Evolutionary conservation across 2,329 filamentous ascomycete genomes (phyloP).

Genomic region (Fusarium tjaetaba): DNA sequence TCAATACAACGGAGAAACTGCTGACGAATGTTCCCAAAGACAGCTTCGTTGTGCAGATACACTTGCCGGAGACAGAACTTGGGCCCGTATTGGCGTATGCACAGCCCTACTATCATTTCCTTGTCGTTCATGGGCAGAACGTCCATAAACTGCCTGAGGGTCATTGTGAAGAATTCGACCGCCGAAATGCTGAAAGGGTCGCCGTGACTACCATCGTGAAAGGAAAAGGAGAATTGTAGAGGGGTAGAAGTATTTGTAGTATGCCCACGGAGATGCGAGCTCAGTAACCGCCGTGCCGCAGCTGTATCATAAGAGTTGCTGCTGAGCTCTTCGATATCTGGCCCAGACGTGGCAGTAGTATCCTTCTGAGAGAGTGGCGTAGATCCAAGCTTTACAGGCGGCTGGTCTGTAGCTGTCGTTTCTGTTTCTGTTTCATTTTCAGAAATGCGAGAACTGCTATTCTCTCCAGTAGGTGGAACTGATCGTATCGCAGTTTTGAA

Average conservation of each 20-base stretch:
- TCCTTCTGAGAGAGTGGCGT: neutral
- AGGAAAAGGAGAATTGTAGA: conserved; percentile 3
- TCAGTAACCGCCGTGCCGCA: neutral
- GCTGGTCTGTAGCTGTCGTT: neutral
- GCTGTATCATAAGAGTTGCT: neutral
- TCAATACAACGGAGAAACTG: conserved; percentile 1
- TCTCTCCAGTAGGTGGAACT: neutral
- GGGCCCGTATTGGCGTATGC: conserved; percentile 1
- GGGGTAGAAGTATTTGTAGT: neutral
- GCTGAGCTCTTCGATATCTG: neutral
- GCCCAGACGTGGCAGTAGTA: neutral
- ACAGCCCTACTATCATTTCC: conserved; percentile 2
- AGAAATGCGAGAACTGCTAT: neutral
- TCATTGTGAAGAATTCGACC: conserved; percentile 1
- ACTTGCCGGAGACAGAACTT: conserved; percentile 1
- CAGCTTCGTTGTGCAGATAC: conserved; percentile 23
- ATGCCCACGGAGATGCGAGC: neutral
- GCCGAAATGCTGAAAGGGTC: neutral
- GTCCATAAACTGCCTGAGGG: conserved; percentile 8
- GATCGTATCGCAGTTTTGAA: neutral
- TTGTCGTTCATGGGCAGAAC: conserved; percentile 21
- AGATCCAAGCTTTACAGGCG: neutral
- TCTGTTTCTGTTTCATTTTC: neutral
- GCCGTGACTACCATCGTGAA: neutral
- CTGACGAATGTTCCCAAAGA: conserved; percentile 10